Conservation (phyloP, 2,329 filamentous ascomycete species). For the Monilinia laxa region DNA sequence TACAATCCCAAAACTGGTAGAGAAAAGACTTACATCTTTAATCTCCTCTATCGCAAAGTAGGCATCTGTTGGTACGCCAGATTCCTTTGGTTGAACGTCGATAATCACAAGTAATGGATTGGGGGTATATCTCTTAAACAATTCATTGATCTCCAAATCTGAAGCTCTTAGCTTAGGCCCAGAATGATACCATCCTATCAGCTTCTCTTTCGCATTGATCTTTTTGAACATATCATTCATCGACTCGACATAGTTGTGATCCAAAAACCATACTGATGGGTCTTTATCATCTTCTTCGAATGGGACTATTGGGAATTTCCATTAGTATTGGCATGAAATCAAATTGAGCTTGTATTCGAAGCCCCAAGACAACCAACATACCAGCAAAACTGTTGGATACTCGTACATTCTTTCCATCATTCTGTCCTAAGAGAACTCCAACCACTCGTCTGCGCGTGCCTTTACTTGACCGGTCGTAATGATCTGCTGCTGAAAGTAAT, state of each 20-base stretch:
- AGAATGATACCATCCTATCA: slow-evolving; percentile 99
- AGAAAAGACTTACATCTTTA: slow-evolving; percentile 74
- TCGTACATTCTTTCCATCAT: slow-evolving; percentile 91
- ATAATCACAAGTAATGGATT: slow-evolving; percentile 97
- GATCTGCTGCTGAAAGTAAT: slow-evolving; percentile 95
- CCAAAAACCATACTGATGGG: slow-evolving; percentile 97
- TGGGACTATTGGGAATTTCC: slow-evolving; percentile 61
- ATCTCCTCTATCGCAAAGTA: slow-evolving; percentile 99
- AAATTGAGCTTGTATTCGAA: neutral
- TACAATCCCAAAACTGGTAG: neutral
- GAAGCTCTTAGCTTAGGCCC: slow-evolving; percentile 95
- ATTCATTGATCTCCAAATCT: slow-evolving; percentile 97
- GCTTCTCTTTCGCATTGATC: slow-evolving; percentile 97
- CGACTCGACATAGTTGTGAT: slow-evolving; percentile 98
- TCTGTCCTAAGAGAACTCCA: slow-evolving; percentile 90
- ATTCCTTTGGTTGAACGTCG: slow-evolving; percentile 96
- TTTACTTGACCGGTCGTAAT: slow-evolving; percentile 92
- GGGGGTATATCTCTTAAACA: slow-evolving; percentile 98
- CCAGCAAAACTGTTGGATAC: slow-evolving; percentile 99
- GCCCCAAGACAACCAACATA: slow-evolving; percentile 45
- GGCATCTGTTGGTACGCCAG: slow-evolving; percentile 94
- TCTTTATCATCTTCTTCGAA: slow-evolving; percentile 99
- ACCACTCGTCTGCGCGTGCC: slow-evolving; percentile 86
- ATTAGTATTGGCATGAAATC: slow-evolving; percentile 30
- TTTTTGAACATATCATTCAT: slow-evolving; percentile 99